Conservation (phyloP, 2,329 filamentous ascomycete genomes). For the Aspergillus quadricinctus region DNA sequence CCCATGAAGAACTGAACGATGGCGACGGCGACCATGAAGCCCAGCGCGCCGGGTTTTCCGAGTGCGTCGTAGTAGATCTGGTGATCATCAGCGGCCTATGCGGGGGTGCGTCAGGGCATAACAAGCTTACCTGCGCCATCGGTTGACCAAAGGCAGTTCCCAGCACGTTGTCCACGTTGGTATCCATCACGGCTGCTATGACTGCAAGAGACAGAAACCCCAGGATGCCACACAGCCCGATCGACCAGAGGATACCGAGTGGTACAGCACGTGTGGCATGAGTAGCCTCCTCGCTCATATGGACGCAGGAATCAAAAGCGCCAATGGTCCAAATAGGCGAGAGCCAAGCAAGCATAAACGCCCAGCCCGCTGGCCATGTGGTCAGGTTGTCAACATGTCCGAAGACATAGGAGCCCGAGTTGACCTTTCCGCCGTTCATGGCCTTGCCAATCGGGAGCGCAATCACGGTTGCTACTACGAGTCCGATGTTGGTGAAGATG, state of each 20-base stretch:
- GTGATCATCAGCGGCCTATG: background rate
- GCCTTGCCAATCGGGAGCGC: slow-evolving; percentile 50
- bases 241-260: slow-evolving; percentile 55
- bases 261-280: slow-evolving; percentile 58
- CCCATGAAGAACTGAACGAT: slow-evolving; percentile 61
- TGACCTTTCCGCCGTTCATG: slow-evolving; percentile 22
- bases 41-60: slow-evolving; percentile 56
- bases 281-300: slow-evolving; percentile 58
- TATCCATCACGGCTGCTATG: slow-evolving; percentile 54
- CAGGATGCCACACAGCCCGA: slow-evolving; percentile 46
- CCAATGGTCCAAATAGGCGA: slow-evolving; percentile 57
- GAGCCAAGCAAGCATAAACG: slow-evolving; percentile 59
- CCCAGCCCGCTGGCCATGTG: slow-evolving; percentile 54
- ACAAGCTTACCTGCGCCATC: slow-evolving; percentile 43
- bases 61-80: slow-evolving; percentile 58
- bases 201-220: slow-evolving; percentile 56
- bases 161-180: slow-evolving; percentile 48
- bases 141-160: slow-evolving; percentile 54
- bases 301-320: slow-evolving; percentile 54
- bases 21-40: slow-evolving; percentile 55
- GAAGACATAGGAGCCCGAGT: slow-evolving; percentile 50
- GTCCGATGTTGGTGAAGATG: slow-evolving; percentile 51
- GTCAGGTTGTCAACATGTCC: slow-evolving; percentile 53
- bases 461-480: slow-evolving; percentile 53
- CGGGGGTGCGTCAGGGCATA: background rate